These are phyloP conservation scores for Coemansia asiatica DNA, from an alignment of 192 early-diverging fungal genomes.

Conservation along the genomic window DNA sequence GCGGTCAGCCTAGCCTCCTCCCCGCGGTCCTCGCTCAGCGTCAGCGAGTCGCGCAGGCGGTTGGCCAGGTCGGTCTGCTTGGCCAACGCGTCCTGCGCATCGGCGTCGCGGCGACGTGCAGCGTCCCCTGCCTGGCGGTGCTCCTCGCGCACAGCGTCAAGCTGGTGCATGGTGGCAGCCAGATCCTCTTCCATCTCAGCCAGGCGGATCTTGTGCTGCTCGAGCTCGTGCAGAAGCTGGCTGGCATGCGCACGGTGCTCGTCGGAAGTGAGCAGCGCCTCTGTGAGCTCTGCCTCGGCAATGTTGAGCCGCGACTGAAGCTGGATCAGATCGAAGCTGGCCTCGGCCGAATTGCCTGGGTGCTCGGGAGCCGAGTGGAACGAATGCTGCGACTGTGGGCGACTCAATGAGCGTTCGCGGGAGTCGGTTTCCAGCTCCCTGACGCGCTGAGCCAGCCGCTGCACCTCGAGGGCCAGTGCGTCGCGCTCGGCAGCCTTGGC, in stretches of 20 bases:
- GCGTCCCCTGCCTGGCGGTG: neutral
- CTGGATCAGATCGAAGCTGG: conserved; percentile 8
- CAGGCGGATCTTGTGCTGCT: conserved; percentile 12
- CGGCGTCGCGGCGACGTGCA: neutral
- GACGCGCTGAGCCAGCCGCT: conserved; percentile 8
- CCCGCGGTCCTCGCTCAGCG: conserved; percentile 26
- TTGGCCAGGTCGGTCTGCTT: conserved; percentile 20
- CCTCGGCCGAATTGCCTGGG: neutral
- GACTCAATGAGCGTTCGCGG: neutral
- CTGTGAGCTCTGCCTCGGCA: conserved; percentile 30
- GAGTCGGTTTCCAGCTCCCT: conserved; percentile 9
- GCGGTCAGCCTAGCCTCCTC: conserved; percentile 27
- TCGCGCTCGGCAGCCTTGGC: conserved; percentile 32
- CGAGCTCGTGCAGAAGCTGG: conserved; percentile 13
- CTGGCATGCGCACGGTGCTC: conserved; percentile 21
- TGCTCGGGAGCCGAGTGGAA: conserved; percentile 12
- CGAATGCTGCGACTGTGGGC: conserved; percentile 12
- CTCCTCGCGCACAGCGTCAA: conserved; percentile 22
- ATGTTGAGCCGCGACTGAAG: conserved; percentile 25
- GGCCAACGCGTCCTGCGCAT: conserved; percentile 16
- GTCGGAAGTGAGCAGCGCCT: conserved; percentile 17
- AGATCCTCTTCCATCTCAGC: conserved; percentile 21
- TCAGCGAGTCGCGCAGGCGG: conserved; percentile 22
- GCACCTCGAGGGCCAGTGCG: conserved; percentile 14
- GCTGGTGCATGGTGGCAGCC: conserved; percentile 25